Evolutionary conservation across 306 rosid species (phyloP).

Genomic region (Pterocarpus macrocarpus): DNA sequence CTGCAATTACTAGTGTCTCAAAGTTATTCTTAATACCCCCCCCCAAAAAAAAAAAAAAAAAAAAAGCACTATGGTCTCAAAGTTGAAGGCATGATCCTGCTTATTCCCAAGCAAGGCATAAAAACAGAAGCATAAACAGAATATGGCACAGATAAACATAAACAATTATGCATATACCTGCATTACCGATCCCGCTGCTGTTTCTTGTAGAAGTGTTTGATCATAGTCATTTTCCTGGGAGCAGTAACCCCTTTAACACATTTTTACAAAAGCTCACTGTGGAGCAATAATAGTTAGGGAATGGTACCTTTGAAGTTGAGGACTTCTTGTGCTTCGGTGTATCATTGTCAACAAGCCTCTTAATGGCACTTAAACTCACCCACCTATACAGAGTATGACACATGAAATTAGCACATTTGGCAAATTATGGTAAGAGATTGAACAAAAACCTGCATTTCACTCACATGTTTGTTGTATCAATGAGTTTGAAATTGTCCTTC

Average conservation of each 20-base stretch:
- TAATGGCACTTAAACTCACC: slow-evolving; percentile 66
- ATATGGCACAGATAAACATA: slow-evolving; percentile 9
- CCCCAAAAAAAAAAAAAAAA: too few species aligned
- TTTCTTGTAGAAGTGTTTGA: slow-evolving; percentile 53
- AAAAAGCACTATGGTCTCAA: not conserved
- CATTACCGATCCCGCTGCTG: slow-evolving; percentile 58
- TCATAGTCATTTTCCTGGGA: slow-evolving; percentile 54
- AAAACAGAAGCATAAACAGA: slow-evolving; percentile 18
- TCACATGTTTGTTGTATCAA: slow-evolving; percentile 72
- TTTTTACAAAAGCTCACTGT: slow-evolving; percentile 30
- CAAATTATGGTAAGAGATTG: slow-evolving; percentile 33
- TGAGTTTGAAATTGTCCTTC: slow-evolving; percentile 64
- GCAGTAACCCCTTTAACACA: slow-evolving; percentile 44
- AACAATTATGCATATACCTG: slow-evolving; percentile 53
- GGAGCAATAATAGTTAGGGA: slow-evolving; percentile 15
- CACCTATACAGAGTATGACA: slow-evolving; percentile 58
- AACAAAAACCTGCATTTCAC: slow-evolving; percentile 48
- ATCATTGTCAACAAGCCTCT: slow-evolving; percentile 65
- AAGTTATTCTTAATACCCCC: too few species aligned
- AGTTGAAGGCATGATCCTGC: slow-evolving; percentile 16
- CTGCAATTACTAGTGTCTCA: not conserved
- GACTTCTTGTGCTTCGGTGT: slow-evolving; percentile 51
- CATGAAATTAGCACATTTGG: slow-evolving; percentile 8
- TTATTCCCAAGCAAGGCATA: slow-evolving; percentile 31
- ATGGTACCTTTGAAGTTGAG: slow-evolving; percentile 57